Base-by-base conservation (phyloP, 2,329 filamentous ascomycete species). In the Lachnellula cervina region DNA sequence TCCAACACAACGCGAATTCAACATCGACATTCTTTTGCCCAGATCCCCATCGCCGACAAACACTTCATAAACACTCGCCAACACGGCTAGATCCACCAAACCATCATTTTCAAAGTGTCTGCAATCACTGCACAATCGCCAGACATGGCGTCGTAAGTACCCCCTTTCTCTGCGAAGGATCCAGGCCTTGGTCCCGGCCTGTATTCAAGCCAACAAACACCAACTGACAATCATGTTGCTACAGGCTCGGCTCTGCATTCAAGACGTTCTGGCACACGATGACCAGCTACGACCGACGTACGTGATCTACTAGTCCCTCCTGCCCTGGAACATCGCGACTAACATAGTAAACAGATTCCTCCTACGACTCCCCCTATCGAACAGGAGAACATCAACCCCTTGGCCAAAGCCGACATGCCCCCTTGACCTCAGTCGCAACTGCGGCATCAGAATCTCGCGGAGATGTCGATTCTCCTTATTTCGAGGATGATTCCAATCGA, bases 221-320 rank as follows among this genome's bases (percentile, higher is more conserved):
- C 49, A 40, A 53, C 60, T 65, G 60, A 62, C 55, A 35, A 52
- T 51, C 4, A 49, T 52, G 51, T 28, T 61, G 43, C 64, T 87
- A 46, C 40, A 64, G 87, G 68, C 73, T 93, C 69, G 80, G 83
- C 66, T 81, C 81, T 66, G 84, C 87, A 74, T 88, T 94, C 74
- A 88, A 88, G 74, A 89, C 88, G 60, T 93, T 99, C 77, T 99
- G 94, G 94, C 94, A 97, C 80, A 84, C 88, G 5, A 69, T 87
- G 82, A 87, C 83, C 73, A 87, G 83, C 66, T 78, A 87, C 76
- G 83, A 87, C 71, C 76, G 83, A 74, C 83, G 83, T 87, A 75
- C 70, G 83, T 76, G 51, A 58, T 57, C 35, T 43, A 46, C 49
- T 51, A 50, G 32, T 46, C 55, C 51, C 53, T 37, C 48, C 28